Evolutionary conservation across 495 filamentous ascomycete species (phyloP).

Genomic region (Collariella sp.): DNA sequence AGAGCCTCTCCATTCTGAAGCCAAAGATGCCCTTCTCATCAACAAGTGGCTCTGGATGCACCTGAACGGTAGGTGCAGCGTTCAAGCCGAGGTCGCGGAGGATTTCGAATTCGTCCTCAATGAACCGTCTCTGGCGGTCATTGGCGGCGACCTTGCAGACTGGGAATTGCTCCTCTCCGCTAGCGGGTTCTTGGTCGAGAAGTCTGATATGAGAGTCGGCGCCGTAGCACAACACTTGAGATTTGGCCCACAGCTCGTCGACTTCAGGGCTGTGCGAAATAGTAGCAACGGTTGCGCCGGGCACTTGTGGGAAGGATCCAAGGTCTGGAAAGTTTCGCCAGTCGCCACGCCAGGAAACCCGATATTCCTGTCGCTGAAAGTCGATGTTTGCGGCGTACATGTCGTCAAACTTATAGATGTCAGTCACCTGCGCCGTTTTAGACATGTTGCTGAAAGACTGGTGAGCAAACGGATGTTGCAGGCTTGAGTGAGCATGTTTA

Average conservation of each 20-base stretch:
- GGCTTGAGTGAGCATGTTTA: background rate
- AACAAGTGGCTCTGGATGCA: background rate
- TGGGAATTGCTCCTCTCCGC: background rate
- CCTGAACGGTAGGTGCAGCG: background rate
- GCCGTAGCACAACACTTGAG: background rate
- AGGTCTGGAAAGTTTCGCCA: background rate
- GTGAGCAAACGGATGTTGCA: background rate
- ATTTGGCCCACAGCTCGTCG: background rate
- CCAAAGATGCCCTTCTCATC: background rate
- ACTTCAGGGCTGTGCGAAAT: background rate
- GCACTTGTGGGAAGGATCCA: background rate
- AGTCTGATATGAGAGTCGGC: conserved; percentile 3
- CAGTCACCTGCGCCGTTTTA: background rate
- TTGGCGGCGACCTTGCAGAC: background rate
- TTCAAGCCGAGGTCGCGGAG: background rate
- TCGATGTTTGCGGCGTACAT: background rate
- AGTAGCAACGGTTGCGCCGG: background rate
- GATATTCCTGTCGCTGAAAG: conserved; percentile 2
- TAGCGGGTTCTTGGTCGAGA: background rate
- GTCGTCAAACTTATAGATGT: background rate
- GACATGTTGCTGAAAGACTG: background rate
- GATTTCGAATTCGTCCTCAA: background rate
- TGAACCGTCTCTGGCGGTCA: background rate
- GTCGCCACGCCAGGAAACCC: background rate
- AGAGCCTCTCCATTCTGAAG: background rate